Percentiles rank a stretch among this genome's conserved stretches.
phyloP scores from a whole-genome alignment of 148 eudicot genomes.

The Arbutus unedo region DNA sequence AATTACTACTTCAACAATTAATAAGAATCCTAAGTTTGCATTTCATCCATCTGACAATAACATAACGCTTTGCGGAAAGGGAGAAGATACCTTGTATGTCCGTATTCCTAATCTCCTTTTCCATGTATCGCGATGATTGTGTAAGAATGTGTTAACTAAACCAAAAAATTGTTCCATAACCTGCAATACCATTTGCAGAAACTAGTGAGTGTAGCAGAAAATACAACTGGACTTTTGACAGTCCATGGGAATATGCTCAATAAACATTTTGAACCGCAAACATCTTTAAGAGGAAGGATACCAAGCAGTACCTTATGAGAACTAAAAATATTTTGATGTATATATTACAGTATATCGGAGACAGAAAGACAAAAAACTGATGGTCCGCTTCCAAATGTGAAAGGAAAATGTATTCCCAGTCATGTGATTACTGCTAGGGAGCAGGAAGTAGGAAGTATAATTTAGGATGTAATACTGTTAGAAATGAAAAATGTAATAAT shows the following conservation, averaged over 20 bases:
- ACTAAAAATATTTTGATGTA: not conserved
- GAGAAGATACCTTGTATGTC: constrained; percentile 79
- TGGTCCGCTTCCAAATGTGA: not conserved
- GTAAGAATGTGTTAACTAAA: constrained; percentile 91
- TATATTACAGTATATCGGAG: not conserved
- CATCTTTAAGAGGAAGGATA: constrained; percentile 4
- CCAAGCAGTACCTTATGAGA: not conserved
- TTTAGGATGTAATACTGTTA: not conserved
- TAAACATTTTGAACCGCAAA: not conserved
- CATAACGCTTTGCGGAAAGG: not conserved
- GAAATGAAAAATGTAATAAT: not conserved
- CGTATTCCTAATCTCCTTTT: constrained; percentile 83
- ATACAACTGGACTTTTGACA: not conserved
- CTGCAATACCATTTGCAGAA: constrained; percentile 34
- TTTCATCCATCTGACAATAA: not conserved
- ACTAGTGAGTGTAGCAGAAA: not conserved
- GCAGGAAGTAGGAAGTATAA: not conserved
- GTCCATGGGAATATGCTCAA: constrained; percentile 2
- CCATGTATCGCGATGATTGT: constrained; percentile 87
- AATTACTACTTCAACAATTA: too few relatives aligned
- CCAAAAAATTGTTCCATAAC: constrained; percentile 99
- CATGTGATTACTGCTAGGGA: not conserved
- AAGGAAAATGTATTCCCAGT: not conserved
- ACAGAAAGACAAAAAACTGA: not conserved
- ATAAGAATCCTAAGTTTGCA: not conserved